phyloP scores from a whole-genome alignment of 306 rosid species.

The Bauhinia variegata region DNA sequence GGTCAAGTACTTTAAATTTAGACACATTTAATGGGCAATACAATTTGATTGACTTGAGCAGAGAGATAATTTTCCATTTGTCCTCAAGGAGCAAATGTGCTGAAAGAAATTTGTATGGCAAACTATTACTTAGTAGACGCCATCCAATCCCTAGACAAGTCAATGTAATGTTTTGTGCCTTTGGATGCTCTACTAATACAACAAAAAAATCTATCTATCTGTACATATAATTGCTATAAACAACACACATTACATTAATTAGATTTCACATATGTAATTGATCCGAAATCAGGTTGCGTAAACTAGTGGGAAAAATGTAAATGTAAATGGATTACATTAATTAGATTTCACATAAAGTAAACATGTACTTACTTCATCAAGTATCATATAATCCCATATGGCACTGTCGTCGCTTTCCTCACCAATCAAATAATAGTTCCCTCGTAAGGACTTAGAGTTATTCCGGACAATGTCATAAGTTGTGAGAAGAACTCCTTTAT shows the following conservation, averaged over 20 bases:
- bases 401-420: conserved; percentile 64
- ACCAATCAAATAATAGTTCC: conserved; percentile 43
- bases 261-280: too few species aligned
- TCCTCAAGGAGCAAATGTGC: not conserved
- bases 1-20: conserved; percentile 29
- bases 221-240: not conserved
- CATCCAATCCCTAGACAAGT: not conserved
- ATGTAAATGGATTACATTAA: not conserved
- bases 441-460: conserved; percentile 74
- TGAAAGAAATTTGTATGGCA: not conserved
- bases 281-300: not conserved
- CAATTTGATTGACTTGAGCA: conserved; percentile 8
- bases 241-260: too few species aligned
- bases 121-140: conserved; percentile 2
- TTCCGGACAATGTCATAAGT: conserved; percentile 92
- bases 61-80: not conserved
- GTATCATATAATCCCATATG: conserved; percentile 95
- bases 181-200: not conserved
- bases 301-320: conserved; percentile 6
- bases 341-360: conserved; percentile 18
- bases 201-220: not conserved
- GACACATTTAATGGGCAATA: conserved; percentile 3
- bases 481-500: conserved; percentile 90
- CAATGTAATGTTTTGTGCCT: not conserved
- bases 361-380: conserved; percentile 71